Conservation (phyloP, 1,139 yeast species). For the Protomyces lactucae-debilis region DNA sequence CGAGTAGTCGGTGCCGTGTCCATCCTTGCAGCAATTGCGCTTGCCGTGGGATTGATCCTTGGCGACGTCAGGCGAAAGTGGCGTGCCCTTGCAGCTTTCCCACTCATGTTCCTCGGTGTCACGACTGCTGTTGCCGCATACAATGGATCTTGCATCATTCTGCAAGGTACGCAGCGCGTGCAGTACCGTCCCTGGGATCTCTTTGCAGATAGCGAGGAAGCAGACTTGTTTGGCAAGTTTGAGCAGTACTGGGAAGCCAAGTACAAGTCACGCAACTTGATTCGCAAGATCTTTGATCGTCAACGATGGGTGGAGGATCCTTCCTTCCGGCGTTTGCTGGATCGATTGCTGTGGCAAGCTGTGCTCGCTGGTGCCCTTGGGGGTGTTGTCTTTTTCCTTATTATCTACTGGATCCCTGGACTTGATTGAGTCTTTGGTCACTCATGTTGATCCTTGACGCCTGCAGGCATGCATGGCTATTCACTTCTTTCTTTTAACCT, state of each 20-base stretch:
- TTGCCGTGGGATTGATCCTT: neutral
- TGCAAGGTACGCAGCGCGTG: neutral
- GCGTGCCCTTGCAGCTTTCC: neutral
- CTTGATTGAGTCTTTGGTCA: neutral
- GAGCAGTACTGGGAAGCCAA: neutral
- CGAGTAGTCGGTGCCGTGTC: neutral
- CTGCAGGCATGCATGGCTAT: too few relatives aligned
- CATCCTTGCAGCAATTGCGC: neutral
- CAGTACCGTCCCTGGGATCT: neutral
- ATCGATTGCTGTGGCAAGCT: neutral
- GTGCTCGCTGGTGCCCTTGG: neutral
- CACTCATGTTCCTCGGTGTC: neutral
- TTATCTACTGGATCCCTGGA: neutral
- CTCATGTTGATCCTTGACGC: neutral
- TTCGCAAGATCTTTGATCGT: neutral
- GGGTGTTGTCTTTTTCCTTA: neutral
- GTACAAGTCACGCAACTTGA: neutral
- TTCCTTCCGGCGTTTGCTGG: neutral
- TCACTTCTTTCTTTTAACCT: too few relatives aligned
- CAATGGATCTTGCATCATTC: neutral
- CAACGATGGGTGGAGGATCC: neutral
- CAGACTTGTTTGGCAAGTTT: neutral
- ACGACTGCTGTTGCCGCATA: neutral
- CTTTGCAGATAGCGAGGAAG: neutral
- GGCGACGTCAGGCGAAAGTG: neutral